Percentiles rank a stretch among this genome's conserved stretches.
phyloP scores from a whole-genome alignment of 2,329 filamentous ascomycete genomes.

The Pseudogymnoascus sp. region DNA sequence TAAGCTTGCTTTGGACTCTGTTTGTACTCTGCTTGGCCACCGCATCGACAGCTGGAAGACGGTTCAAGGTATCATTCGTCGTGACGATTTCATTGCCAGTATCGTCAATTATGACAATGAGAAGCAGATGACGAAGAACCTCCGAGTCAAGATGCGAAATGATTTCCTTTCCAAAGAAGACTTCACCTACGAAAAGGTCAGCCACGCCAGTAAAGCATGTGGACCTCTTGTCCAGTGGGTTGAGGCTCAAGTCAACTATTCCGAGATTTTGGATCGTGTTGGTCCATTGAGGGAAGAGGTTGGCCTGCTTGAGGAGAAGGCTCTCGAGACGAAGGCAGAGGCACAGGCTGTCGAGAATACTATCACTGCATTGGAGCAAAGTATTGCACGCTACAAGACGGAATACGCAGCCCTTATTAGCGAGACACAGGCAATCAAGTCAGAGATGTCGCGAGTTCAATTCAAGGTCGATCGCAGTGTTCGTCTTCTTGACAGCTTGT shows the following conservation, averaged over 20 bases:
- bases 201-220: conserved; percentile 92
- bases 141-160: conserved; percentile 82
- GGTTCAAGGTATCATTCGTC: conserved; percentile 79
- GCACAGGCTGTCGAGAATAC: conserved; percentile 87
- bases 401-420: conserved; percentile 95
- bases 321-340: conserved; percentile 86
- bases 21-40: conserved; percentile 89
- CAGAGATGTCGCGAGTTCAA: conserved; percentile 91
- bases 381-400: conserved; percentile 90
- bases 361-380: conserved; percentile 75
- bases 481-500: conserved; percentile 85
- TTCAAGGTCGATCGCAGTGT: conserved; percentile 98
- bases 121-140: conserved; percentile 78
- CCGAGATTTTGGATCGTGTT: conserved; percentile 91
- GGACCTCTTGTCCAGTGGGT: conserved; percentile 97
- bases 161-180: conserved; percentile 90
- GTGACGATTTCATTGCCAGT: conserved; percentile 94
- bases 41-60: conserved; percentile 87
- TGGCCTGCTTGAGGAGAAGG: conserved; percentile 75
- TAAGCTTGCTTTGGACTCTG: conserved; percentile 87
- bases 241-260: conserved; percentile 91
- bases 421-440: conserved; percentile 94
- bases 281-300: conserved; percentile 91
- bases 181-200: conserved; percentile 94
- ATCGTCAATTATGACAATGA: conserved; percentile 98